phyloP scores from a whole-genome alignment of 345 rosid species.

The Eutrema heterophyllum region DNA sequence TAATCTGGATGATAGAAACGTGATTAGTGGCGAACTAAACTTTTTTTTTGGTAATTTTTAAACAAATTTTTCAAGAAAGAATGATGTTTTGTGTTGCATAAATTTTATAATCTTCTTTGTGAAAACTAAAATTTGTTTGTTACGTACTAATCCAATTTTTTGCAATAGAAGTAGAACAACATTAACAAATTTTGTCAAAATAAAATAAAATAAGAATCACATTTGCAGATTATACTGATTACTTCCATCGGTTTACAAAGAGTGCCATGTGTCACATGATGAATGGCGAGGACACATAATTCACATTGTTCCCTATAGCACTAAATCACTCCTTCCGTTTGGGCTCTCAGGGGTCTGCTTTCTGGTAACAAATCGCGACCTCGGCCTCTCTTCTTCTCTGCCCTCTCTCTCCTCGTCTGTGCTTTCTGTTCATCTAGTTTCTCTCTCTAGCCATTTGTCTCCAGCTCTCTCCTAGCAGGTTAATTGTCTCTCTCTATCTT shows the following conservation, averaged over 20 bases:
- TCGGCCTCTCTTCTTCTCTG: conserved; percentile 1
- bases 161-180: too few species aligned
- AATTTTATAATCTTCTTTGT: not conserved
- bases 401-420: not conserved
- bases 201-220: too few species aligned
- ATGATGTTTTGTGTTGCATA: not conserved
- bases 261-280: not conserved
- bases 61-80: too few species aligned
- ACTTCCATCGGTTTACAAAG: not conserved
- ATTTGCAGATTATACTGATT: too few species aligned
- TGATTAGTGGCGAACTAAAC: too few species aligned
- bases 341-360: not conserved
- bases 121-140: too few species aligned
- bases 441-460: not conserved
- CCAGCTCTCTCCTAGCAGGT: not conserved
- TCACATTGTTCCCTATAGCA: not conserved
- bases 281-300: conserved; percentile 26
- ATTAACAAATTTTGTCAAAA: too few species aligned
- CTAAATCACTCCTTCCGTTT: not conserved
- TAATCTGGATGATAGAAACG: too few species aligned
- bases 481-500: not conserved
- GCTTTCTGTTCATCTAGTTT: not conserved
- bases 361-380: conserved; percentile 12
- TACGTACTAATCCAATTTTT: too few species aligned
- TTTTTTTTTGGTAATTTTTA: too few species aligned